Base-by-base conservation (phyloP, 371 early-diverging fungal species). In the Lichtheimia corymbifera region DNA sequence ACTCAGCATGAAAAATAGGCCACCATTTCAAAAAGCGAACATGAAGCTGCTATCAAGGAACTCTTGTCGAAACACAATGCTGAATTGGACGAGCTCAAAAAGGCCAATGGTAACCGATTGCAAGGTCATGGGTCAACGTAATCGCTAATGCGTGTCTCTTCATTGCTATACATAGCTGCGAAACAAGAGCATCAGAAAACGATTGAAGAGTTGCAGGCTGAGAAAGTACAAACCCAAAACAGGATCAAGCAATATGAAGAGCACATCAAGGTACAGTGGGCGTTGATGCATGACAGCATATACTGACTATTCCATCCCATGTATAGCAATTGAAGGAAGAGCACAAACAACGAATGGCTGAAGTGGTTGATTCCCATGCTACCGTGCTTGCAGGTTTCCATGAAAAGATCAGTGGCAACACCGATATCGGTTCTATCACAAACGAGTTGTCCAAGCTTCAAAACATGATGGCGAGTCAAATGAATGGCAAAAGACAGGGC, bases 351-450 rank as follows among this genome's bases (percentile, higher is more conserved):
- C 43, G 57, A 17, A 56, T 56, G 17, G 6, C 45, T 12, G 42
- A 45, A 14, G 43, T 56, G 25, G n/a, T 14, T 4, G 57, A 56
- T 45, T 40, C 57, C 6, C 57, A 56, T 42, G 57, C 57, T 4
- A 17, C 17, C 20, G 57, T 56, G n/a, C 43, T 56, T 42, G 57
- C 57, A 44, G 57, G 45, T n/a, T 56, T 56, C 22, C 43, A 56
- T 25, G 57, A 56, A 14, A 25, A 56, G 43, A 42, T 56, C 6
- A 56, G 43, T 5, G 43, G 43, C 15, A 41, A 43, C 9, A 22
- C 57, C 25, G 57, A 42, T 41, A 20, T 56, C 22, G 45, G 43
- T 24, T 27, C 25, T 13, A 17, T 56, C 7, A 17, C 28, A 14
- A 17, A 42, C 20, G 22, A 17, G 25, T 15, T 55, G 14, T 11